Conservation (phyloP, 495 filamentous ascomycete species). For the Rhizodiscina lignyota region DNA sequence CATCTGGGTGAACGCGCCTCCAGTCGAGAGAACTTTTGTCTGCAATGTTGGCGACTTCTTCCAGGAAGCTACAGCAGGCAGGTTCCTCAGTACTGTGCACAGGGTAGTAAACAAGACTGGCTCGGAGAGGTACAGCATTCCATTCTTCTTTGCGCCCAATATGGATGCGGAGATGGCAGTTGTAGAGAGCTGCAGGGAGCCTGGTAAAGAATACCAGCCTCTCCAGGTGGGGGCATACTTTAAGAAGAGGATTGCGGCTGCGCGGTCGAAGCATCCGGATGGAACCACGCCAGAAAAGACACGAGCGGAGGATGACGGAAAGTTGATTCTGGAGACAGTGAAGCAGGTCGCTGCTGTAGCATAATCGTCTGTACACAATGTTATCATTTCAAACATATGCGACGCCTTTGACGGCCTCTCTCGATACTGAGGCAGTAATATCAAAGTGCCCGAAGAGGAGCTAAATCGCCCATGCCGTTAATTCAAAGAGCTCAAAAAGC, state of each 20-base stretch:
- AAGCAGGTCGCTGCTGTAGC: too few relatives aligned
- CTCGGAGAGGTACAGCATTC: conserved; percentile 16
- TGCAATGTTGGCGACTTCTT: conserved; percentile 31
- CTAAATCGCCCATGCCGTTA: too few relatives aligned
- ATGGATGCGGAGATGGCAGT: conserved; percentile 4
- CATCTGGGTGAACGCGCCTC: conserved; percentile 23
- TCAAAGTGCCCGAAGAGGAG: too few relatives aligned
- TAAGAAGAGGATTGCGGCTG: conserved; percentile 6
- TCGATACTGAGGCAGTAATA: too few relatives aligned
- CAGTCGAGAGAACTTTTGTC: conserved; percentile 22
- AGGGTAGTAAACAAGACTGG: conserved; percentile 21
- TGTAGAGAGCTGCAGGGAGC: conserved; percentile 2
- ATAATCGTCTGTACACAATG: too few relatives aligned
- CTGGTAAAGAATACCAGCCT: conserved; percentile 3
- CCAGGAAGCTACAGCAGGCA: conserved; percentile 19
- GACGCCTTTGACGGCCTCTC: too few relatives aligned
- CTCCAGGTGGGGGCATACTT: conserved; percentile 8
- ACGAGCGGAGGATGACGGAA: too few relatives aligned
- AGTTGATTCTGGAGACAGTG: too few relatives aligned
- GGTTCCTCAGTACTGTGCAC: conserved; percentile 23
- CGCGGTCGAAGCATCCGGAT: conserved; percentile 7
- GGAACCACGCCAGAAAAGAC: too few relatives aligned
- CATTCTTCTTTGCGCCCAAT: conserved; percentile 17
- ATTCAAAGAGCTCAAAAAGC: too few relatives aligned
- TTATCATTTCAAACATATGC: too few relatives aligned